Base-by-base conservation (phyloP, 73 alveolate species). In the Paramecium primaurelia region DNA sequence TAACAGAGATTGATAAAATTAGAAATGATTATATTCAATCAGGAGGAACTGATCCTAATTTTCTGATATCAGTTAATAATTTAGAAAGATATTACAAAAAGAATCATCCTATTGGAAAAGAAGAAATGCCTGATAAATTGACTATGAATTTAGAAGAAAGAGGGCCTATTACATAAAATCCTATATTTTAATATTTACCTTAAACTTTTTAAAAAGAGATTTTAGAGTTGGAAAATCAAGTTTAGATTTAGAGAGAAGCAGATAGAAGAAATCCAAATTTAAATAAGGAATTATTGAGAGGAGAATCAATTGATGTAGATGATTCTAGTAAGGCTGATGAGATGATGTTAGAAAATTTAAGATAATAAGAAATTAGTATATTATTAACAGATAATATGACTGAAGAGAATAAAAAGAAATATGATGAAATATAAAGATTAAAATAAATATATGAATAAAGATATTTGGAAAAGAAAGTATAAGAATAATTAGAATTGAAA, bases 41-140 rank as follows among this genome's bases (percentile, higher is more conserved):
- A 32, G 91, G 91, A 49, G 91, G 91, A 80, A 80, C 91, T 3
- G 91, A 80, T 80, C 91, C 91, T 26, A 80, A 80, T 80, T 80
- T 40, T 49, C 58, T 80, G 45, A 47, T 80, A 42, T 40, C 91
- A 22, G 47, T 80, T 20, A 80, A 80, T 49, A 40, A 80, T 80
- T 20, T 80, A 32, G 71, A 80, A 22, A 80, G 91, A 80, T 44
- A 80, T 80, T 80, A 80, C 26, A 40, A 80, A 80, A 26, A 80
- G 1, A 80, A 47, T 40, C 91, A 80, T 80, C 71, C 75, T 12
- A 42, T 80, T 3, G 73, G 73, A 6, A 42, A n/a, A 10, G 6
- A 64, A 64, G 84, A 28, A 26, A 64, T 64, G 88, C 60, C 60
- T 16, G 47, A 42, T 42, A 75, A 38, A 42, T 16, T 75, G 69